phyloP scores from a whole-genome alignment of 495 filamentous ascomycete genomes.

The Daldinia bambusicola region DNA sequence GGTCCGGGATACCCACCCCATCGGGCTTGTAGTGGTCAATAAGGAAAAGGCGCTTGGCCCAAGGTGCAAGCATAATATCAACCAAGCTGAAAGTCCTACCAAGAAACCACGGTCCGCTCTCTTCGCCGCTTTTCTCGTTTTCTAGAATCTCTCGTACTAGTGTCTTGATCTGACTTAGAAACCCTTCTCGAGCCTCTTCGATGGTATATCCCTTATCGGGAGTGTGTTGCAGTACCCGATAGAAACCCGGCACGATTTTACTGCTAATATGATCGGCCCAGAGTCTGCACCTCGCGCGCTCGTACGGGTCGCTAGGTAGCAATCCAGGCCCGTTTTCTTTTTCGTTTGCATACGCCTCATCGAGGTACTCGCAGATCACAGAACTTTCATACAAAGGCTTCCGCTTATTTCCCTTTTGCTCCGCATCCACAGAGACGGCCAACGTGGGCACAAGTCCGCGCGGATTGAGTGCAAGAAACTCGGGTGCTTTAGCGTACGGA shows the following conservation, averaged over 20 bases:
- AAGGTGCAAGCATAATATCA: constrained; percentile 73
- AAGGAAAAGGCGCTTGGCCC: constrained; percentile 73
- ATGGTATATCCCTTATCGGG: constrained; percentile 57
- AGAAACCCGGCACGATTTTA: constrained; percentile 71
- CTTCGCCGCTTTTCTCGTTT: constrained; percentile 42
- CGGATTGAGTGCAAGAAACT: constrained; percentile 73
- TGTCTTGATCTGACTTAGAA: constrained; percentile 61
- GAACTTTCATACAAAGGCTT: constrained; percentile 74
- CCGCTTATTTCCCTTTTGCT: constrained; percentile 47
- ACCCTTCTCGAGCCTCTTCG: constrained; percentile 59
- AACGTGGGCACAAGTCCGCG: constrained; percentile 76
- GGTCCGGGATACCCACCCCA: constrained; percentile 64
- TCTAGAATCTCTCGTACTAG: constrained; percentile 67
- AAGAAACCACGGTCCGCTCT: constrained; percentile 69
- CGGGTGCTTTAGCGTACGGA: constrained; percentile 73
- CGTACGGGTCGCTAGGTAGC: constrained; percentile 66
- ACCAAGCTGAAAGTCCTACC: constrained; percentile 65
- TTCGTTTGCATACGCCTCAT: constrained; percentile 65
- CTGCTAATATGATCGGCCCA: constrained; percentile 75
- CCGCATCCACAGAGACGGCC: constrained; percentile 37
- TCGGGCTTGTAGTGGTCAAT: constrained; percentile 76
- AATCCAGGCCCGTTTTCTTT: constrained; percentile 53
- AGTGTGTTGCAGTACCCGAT: constrained; percentile 72
- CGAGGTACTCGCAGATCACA: constrained; percentile 75
- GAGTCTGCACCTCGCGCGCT: constrained; percentile 67